Evolutionary conservation across 2,329 filamentous ascomycete genomes (phyloP).

Genomic region (Xylaria arbuscula): DNA sequence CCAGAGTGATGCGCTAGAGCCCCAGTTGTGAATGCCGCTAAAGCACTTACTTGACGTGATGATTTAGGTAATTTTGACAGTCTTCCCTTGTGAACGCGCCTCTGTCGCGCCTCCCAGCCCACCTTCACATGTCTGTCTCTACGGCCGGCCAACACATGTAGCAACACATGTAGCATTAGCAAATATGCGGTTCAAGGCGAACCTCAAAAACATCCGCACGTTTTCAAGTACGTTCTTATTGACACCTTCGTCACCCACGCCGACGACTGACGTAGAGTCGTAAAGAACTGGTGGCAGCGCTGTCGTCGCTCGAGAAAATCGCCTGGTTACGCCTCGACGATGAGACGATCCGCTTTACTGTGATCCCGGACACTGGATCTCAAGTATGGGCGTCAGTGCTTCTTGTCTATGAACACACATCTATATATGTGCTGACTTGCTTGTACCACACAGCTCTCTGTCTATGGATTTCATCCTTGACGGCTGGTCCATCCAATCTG

Average conservation of each 20-base stretch:
- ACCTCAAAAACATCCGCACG: constrained; percentile 73
- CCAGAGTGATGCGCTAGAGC: background rate
- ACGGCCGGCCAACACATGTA: background rate
- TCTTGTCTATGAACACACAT: background rate
- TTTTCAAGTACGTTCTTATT: constrained; percentile 65
- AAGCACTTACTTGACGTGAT: background rate
- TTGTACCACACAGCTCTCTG: constrained; percentile 59
- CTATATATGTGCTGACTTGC: constrained; percentile 20
- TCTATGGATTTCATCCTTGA: constrained; percentile 87
- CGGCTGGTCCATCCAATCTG: constrained; percentile 85
- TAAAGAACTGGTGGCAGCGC: constrained; percentile 71
- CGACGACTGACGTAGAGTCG: constrained; percentile 32
- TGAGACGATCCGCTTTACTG: constrained; percentile 89
- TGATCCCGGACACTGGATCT: constrained; percentile 92
- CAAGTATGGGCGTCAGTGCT: constrained; percentile 90
- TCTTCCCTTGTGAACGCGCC: background rate
- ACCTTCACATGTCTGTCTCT: background rate
- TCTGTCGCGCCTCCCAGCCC: background rate
- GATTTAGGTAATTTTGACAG: background rate
- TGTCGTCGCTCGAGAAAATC: constrained; percentile 79
- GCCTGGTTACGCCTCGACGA: constrained; percentile 92
- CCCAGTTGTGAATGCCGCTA: background rate
- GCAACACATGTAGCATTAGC: background rate
- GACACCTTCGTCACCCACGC: background rate
- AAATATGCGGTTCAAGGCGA: constrained; percentile 71